These are phyloP conservation scores for Clarireedia homoeocarpa DNA, from an alignment of 2,329 filamentous ascomycete species.

Conservation along the genomic window DNA sequence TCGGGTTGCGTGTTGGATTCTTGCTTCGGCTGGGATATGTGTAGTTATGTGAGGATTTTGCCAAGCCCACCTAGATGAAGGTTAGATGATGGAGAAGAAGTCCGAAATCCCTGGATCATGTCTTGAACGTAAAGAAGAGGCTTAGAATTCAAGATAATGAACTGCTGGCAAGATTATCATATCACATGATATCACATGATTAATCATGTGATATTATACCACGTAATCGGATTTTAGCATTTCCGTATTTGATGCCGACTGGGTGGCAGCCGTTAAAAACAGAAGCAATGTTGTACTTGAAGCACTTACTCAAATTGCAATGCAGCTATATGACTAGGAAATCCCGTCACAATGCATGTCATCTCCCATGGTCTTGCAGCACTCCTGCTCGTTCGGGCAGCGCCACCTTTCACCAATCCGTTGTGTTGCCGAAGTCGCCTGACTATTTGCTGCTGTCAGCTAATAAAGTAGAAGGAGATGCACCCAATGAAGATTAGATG, in stretches of 20 bases:
- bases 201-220: no score
- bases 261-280: neutral
- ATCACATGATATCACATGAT: no score
- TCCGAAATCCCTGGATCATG: no score
- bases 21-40: slow-evolving; percentile 61
- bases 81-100: neutral
- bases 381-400: slow-evolving; percentile 61
- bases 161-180: no score
- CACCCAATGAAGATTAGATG: neutral
- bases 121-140: neutral
- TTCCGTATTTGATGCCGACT: neutral
- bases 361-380: slow-evolving; percentile 84
- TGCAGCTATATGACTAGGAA: slow-evolving; percentile 78
- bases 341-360: slow-evolving; percentile 77
- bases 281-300: neutral
- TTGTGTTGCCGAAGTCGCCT: slow-evolving; percentile 88
- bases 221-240: neutral
- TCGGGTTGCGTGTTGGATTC: slow-evolving; percentile 46
- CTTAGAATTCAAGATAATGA: no score
- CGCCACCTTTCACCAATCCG: slow-evolving; percentile 73
- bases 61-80: slow-evolving; percentile 69
- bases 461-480: neutral
- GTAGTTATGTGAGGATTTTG: slow-evolving; percentile 75
- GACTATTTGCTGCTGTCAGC: slow-evolving; percentile 30
- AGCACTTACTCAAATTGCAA: slow-evolving; percentile 79